Conservation (phyloP, 139 green algal genomes). For the Chlamydomonas applanata region DNA sequence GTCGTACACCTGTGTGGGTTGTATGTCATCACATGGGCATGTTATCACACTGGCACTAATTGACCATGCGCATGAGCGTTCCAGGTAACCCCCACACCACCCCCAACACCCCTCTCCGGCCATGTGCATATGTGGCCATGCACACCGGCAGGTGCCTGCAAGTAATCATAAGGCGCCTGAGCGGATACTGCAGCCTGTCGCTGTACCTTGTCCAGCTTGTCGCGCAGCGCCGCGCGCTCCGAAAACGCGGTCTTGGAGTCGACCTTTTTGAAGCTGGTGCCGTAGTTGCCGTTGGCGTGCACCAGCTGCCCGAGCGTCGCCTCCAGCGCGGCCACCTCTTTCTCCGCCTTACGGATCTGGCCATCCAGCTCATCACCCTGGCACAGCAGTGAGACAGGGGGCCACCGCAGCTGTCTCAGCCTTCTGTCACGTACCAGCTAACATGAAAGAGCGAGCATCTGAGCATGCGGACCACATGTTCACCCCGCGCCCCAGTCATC, state of each 20-base stretch:
- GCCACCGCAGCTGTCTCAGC: too few relatives aligned
- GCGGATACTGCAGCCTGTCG: too few relatives aligned
- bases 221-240: conserved; percentile 36
- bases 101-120: neutral
- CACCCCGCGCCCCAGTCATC: too few relatives aligned
- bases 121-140: neutral
- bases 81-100: conserved; percentile 38
- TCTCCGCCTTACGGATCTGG: conserved; percentile 51
- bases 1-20: conserved; percentile 66
- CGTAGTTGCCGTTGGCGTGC: conserved; percentile 56
- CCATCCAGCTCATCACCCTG: conserved; percentile 60
- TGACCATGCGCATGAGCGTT: too few relatives aligned
- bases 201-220: too few relatives aligned
- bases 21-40: too few relatives aligned
- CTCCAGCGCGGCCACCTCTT: conserved; percentile 69
- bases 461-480: too few relatives aligned
- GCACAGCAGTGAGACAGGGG: too few relatives aligned
- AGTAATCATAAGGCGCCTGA: too few relatives aligned
- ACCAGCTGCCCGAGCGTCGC: conserved; percentile 63
- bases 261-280: conserved; percentile 45
- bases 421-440: too few relatives aligned
- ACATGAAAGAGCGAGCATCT: too few relatives aligned
- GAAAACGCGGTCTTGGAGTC: conserved; percentile 28
- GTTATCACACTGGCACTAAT: too few relatives aligned
- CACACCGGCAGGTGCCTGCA: neutral